Base-by-base conservation (phyloP, 495 filamentous ascomycete species). In the Cenococcum geophilum region DNA sequence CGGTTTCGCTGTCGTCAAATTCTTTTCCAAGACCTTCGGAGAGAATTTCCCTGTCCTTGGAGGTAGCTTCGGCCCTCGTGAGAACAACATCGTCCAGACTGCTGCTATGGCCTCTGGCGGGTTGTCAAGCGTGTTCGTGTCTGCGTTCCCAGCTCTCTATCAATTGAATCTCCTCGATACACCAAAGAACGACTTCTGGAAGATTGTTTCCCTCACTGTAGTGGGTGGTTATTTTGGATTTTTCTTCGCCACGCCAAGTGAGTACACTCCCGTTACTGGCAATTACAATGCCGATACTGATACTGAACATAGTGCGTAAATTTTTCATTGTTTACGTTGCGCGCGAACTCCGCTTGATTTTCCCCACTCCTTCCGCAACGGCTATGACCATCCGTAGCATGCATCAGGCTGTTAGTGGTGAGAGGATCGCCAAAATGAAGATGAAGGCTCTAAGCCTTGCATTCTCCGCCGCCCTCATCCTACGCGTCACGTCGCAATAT, bases 321-420 rank as follows among this genome's bases (percentile, higher is more conserved):
- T 87, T 87, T 74, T 87, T 86, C 73, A 80, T 87, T 73, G 75
- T 86, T 63, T 80, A 86, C 62, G 80, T 86, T 21, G 82, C 79
- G 22, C 76, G 82, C 23, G 83, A 86, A 70, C 73, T 86, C 56
- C 78, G 76, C 55, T 76, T 87, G 51, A 76, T 86, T 60, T 86
- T 87, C 71, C 83, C 83, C n/a, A 79, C 80, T n/a, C 70, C 69
- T 21, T 70, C 83, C 14, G 84, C 84, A 14, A 83, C 83, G 18
- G 84, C 82, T 22, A 75, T 86, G 65, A 83, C 83, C 0, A 87
- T 87, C 59, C 79, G 81, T 47, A 78, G 78, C 50, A 85, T 87
- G 83, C 84, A 87, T 54, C 75, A 78, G 36, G 77, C 81, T 25
- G 73, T 73, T 1, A 77, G 76, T 9, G 81, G 79, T 42, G 80